Base-by-base conservation (phyloP, 768 basidiomycete genomes). In the Mycena galericulata region DNA sequence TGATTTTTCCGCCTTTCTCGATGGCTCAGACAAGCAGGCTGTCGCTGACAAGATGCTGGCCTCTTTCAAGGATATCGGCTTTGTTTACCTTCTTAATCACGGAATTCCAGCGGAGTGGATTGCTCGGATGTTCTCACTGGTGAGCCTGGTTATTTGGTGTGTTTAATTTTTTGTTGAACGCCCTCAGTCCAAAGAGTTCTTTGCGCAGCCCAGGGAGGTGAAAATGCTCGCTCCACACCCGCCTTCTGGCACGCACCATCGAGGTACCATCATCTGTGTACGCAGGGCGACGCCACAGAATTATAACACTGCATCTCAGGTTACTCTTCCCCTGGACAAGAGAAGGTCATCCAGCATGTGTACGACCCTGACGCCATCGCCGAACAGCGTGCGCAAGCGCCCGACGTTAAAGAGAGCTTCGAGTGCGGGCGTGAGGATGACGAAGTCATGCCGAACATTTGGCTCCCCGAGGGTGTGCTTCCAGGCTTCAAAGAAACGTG, bases 401-500 rank as follows among this genome's bases (percentile, higher is more conserved):
- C 81, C 41, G 80, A 83, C 49, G 76, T 84, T 50, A 88, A 87
- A 69, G 88, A 88, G 73, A 87, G 83, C 64, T 88, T 88, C 61
- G 88, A 89, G 65, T 79, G 81, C n/a, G 88, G 87, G 1, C 78
- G 83, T 29, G 88, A 88, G 50, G 78, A 81, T n/a, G 78, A 84
- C 49, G 74, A 72, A 4, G 67, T 73, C 0, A 83, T 85, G 79
- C 86, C 88, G 2, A 89, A 90, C 69, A 86, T 89, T 38, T 90
- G 89, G 88, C 82, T 86, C 14, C 84, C 86, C 0, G 88, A 88
- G 6, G 80, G 78, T 17, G 77, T 83, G 0, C 76, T 90, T 17
- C 86, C 88, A 0, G 88, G 85, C 1, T 89, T 89, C 73, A 84
- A 79, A 57, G 83, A 87, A 60, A 82, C 82, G 0, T 87, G 86